Evolutionary conservation across 768 basidiomycete genomes (phyloP), one percentile per base, ranked within the genome.

Genomic region (Amanita polypyramis): DNA sequence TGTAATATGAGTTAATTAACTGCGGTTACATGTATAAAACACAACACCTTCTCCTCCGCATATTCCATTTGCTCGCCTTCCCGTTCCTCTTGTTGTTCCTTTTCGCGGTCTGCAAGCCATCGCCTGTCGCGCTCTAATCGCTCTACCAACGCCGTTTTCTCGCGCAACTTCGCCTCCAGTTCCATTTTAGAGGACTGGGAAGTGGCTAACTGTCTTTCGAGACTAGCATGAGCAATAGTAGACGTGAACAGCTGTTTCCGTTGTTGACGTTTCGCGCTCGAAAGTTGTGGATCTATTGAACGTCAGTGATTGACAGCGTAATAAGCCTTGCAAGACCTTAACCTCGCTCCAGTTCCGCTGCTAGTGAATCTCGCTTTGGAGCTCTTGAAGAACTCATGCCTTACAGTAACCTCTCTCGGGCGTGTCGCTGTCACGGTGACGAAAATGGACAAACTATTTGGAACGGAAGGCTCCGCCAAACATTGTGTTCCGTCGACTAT

Each of bases 311-410:
- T 12, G 25, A 37, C 17, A 25, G 9, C 23, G 17, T 43, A 42
- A 15, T 5, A 29, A 19, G 20, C 44, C 42, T 11, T 1, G 34
- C 15, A 35, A 35, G 39, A 38, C 5, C 32, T 36, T 48, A 36
- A 73, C 82, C 81, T 57, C 79, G 70, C 59, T 83, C 81, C 12
- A 84, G 69, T 52, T 84, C 82, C 10, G 82, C 82, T 29, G 76
- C 74, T 36, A 82, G 62, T 0, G 82, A 81, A 52, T 82, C 81
- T 25, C 82, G 74, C 52, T 85, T 85, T 11, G 69, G 43, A 5
- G 67, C 65, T 6, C 67, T 65, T 12, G 70, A 49, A 21, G 47
- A 34, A 49, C 47, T 49, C 47, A 49, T 49, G 17, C 20, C 25
- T 4, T 20, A 5, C 44, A 5, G 6, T 5, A 19, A 12, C 4